Evolutionary conservation across 352 stramenopile genomes (phyloP).

Genomic region (Elongisporangium anandrum): DNA sequence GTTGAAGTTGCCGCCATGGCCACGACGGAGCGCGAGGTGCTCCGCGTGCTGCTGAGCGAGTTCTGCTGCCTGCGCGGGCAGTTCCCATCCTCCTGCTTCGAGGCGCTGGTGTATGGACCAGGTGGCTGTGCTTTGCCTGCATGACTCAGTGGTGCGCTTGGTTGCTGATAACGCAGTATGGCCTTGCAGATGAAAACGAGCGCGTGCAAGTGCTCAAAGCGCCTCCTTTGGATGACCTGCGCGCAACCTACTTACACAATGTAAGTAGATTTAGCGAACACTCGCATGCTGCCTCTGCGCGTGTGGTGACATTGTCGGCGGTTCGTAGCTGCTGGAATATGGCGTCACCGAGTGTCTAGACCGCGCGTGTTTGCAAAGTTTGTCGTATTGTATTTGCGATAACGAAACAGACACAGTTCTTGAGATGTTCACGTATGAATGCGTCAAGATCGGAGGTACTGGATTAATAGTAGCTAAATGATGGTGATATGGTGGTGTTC

Average conservation of each 20-base stretch:
- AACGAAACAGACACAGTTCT: not conserved
- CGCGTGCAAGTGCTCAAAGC: conserved; percentile 12
- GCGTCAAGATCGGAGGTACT: conserved; percentile 1
- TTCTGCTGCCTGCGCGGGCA: conserved; percentile 17
- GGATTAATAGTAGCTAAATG: not conserved
- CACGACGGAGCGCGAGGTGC: conserved; percentile 10
- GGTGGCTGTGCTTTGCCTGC: not conserved
- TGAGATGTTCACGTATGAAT: conserved; percentile 14
- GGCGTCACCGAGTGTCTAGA: conserved; percentile 23
- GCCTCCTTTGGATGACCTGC: conserved; percentile 2
- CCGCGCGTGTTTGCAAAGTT: conserved; percentile 9
- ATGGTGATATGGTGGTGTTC: not conserved
- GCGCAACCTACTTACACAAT: conserved; percentile 11
- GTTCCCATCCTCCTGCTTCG: conserved; percentile 15
- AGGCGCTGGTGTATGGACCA: not conserved
- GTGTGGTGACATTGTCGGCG: no score
- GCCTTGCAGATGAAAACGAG: conserved; percentile 6
- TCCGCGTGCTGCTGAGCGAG: conserved; percentile 13
- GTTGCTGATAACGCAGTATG: not conserved
- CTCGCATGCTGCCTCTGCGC: no score
- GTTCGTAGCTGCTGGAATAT: conserved; percentile 14
- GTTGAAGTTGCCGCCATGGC: not conserved
- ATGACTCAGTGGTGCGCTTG: not conserved
- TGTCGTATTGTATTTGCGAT: conserved; percentile 12
- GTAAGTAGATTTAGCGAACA: conserved; percentile 2